Evolutionary conservation across 371 early-diverging fungal species (phyloP), one percentile per base, ranked within the genome.

Genomic region (Mucor circinelloides): DNA sequence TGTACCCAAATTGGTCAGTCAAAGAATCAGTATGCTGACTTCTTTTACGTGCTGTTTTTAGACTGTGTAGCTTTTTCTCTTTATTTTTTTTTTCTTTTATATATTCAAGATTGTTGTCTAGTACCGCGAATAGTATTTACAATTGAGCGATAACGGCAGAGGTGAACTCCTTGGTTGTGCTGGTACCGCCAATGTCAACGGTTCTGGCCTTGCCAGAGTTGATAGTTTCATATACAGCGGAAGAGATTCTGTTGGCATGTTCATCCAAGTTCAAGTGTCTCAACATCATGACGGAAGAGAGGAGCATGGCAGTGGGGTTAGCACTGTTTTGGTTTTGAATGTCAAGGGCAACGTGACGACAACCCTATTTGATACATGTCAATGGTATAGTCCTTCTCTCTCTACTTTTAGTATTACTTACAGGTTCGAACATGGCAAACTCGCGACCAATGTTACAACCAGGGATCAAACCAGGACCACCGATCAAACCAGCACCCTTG

Each of bases 361-460:
- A 96, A 38, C 94, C 94, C 80, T 79, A 71, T 23, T 3, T 31
- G 0, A 30, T n/a, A 31, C 6, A 36, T 10, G 10, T 36, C 5
- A 36, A 50, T 32, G 8, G 9, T 4, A 38, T 3, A 15, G 5
- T 32, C 27, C 3, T 23, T 58, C 38, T n/a, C 7, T 40, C 2
- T 44, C 6, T 23, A 31, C 42, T 10, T 46, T 36, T 31, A 2
- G 1, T 44, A 56, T 12, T 23, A 73, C 76, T 72, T 73, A 79
- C 80, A 28, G 98, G 96, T 83, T 98, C 97, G 70, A 98, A 98
- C 67, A 98, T 91, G 68, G 96, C 97, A 77, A 86, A 95, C 75
- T 98, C 93, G 68, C 94, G 87, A 63, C 98, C 98, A 82, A 96
- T 91, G 88, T 95, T 97, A 84, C 91, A 94, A 42, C 97, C 97